Evolutionary conservation across 345 rosid species (phyloP), one percentile per base, ranked within the genome.

Genomic region (Euphorbia pulcherrima): DNA sequence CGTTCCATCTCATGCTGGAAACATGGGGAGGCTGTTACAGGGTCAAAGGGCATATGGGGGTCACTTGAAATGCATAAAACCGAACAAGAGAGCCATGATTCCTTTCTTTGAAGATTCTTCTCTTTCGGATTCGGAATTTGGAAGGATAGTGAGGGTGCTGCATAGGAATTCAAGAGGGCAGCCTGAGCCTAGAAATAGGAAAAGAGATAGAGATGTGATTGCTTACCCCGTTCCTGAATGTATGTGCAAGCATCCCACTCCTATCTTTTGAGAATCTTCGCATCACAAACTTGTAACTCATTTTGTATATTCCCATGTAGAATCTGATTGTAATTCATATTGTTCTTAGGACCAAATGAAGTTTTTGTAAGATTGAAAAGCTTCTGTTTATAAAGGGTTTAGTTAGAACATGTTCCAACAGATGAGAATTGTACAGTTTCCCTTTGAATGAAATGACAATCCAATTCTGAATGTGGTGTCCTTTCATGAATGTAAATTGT

Each of bases 1-100:
- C 33, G 46, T 91, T 60, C 92, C 92, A 52, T 91, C 97, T 13
- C 91, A 88, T 68, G 97, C 96, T 0, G 96, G 97, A 75, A 91
- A 91, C 85, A 87, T 91, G 89, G 97, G 78, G 20, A 76, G 88
- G 64, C 72, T 89, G 54, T 78, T 90, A 20, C 79, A 87, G 88
- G 94, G 94, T 4, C 85, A 88, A 77, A 83, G 94, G 4, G 88
- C 90, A 39, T 90, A 86, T 55, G 81, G 76, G 27, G 96, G 93
- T 59, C 93, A 90, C 47, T 75, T 86, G 74, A 90, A 90, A 74
- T 83, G 74, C 72, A 74, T 88, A 81, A 83, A 72, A 71, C 96
- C 96, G 2, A 86, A 90, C 69, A 90, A 88, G 79, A 74, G 87
- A 78, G 77, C 80, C 4, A 79, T 87, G 87, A 58, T 84, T 67